phyloP scores from a whole-genome alignment of 495 filamentous ascomycete species.

The Sordaria brevicollis region DNA sequence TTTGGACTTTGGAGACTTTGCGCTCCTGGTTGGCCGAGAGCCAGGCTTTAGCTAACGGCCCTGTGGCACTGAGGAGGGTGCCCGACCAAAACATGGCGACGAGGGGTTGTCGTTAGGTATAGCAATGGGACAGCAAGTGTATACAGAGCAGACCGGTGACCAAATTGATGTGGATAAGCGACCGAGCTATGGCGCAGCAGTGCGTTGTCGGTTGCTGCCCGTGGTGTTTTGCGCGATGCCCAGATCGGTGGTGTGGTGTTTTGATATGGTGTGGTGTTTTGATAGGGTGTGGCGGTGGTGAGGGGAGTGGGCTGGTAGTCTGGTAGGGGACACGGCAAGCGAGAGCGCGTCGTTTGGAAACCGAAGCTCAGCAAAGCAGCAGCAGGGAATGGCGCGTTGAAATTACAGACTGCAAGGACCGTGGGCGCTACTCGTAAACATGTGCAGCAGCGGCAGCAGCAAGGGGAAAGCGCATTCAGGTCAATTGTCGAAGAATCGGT shows the following conservation, averaged over 20 bases:
- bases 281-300: neutral
- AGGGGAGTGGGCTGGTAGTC: neutral
- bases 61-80: constrained; percentile 89
- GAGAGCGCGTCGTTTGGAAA: constrained; percentile 24
- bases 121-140: constrained; percentile 13
- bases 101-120: constrained; percentile 5
- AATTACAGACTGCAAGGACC: neutral
- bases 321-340: constrained; percentile 30
- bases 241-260: neutral
- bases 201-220: neutral
- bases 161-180: neutral
- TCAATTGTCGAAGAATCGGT: neutral
- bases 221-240: neutral
- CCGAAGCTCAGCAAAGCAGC: neutral
- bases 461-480: constrained; percentile 2
- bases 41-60: constrained; percentile 95
- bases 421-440: neutral
- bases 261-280: too few relatives aligned
- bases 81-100: constrained; percentile 94
- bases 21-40: constrained; percentile 94
- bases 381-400: constrained; percentile 15
- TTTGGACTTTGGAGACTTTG: constrained; percentile 91
- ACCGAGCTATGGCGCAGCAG: neutral
- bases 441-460: constrained; percentile 7
- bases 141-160: neutral